A percentile compares a stretch with the other conserved stretches of the same genome.
Conservation (phyloP, 805 yeast genomes). For the Saccharomycopsis schoenii region DNA sequence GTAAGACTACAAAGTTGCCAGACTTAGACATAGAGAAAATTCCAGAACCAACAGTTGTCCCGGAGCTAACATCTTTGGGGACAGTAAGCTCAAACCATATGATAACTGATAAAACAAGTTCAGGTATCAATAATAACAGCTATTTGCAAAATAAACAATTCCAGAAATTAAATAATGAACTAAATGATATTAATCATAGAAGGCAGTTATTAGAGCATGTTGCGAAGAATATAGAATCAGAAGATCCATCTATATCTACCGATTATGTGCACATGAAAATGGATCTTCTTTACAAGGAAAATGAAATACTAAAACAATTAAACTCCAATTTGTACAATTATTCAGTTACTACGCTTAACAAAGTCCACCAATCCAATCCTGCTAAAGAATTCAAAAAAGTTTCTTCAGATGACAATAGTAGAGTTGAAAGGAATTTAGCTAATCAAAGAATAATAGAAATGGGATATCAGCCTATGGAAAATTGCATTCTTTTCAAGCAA, state of each 20-base stretch:
- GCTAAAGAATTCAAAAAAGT: background rate
- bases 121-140: background rate
- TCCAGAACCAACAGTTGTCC: background rate
- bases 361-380: background rate
- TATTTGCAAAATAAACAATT: background rate
- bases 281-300: slow-evolving; percentile 10
- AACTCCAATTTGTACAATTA: background rate
- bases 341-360: background rate
- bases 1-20: background rate
- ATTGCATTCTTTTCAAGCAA: background rate
- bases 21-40: background rate
- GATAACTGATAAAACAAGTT: background rate
- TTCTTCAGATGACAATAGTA: background rate
- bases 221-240: background rate
- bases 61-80: background rate
- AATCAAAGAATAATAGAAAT: background rate
- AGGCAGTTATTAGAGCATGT: slow-evolving; percentile 5
- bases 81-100: background rate
- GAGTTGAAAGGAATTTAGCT: background rate
- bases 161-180: background rate
- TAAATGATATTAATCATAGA: slow-evolving; percentile 4
- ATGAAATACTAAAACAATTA: slow-evolving; percentile 2
- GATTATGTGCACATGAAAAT: slow-evolving; percentile 5
- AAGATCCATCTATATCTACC: slow-evolving; percentile 2
- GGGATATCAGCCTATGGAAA: background rate